Evolutionary conservation across 2,329 filamentous ascomycete genomes (phyloP).

Genomic region (Colletotrichum trifolii): DNA sequence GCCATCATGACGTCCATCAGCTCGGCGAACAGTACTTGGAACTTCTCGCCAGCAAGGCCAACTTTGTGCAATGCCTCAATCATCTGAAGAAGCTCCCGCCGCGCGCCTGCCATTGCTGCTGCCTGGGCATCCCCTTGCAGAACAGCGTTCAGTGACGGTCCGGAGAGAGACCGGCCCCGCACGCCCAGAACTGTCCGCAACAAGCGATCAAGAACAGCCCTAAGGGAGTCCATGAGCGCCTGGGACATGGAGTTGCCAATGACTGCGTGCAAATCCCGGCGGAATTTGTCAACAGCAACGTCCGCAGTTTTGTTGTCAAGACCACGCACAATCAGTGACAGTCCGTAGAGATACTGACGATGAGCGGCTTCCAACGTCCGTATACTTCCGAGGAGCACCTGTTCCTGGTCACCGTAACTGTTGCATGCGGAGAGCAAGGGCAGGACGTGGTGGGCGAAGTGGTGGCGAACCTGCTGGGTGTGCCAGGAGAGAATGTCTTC

Average conservation of each 20-base stretch:
- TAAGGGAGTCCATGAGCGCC: constrained; percentile 64
- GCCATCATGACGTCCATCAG: constrained; percentile 75
- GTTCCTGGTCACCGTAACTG: constrained; percentile 52
- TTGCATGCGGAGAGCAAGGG: constrained; percentile 64
- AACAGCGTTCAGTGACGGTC: constrained; percentile 26
- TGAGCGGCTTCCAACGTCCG: constrained; percentile 70
- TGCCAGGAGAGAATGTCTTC: constrained; percentile 71
- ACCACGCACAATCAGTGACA: constrained; percentile 62
- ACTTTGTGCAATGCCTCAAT: constrained; percentile 71
- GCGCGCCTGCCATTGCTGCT: constrained; percentile 45
- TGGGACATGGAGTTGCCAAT: constrained; percentile 71
- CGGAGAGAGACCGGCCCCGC: constrained; percentile 31
- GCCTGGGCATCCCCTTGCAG: constrained; percentile 42
- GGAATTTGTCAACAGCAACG: constrained; percentile 62
- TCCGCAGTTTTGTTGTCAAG: constrained; percentile 52
- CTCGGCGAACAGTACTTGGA: constrained; percentile 78
- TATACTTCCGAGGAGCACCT: constrained; percentile 63
- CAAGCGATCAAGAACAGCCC: constrained; percentile 64
- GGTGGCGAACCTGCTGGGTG: constrained; percentile 68
- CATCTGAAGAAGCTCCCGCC: constrained; percentile 64
- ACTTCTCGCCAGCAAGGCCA: constrained; percentile 75
- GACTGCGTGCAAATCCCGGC: constrained; percentile 71
- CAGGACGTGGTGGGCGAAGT: constrained; percentile 70
- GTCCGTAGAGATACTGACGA: constrained; percentile 65
- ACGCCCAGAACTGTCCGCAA: constrained; percentile 55